These are phyloP conservation scores for Eucalyptus curtisii DNA, from an alignment of 345 rosid species.

Conservation along the genomic window DNA sequence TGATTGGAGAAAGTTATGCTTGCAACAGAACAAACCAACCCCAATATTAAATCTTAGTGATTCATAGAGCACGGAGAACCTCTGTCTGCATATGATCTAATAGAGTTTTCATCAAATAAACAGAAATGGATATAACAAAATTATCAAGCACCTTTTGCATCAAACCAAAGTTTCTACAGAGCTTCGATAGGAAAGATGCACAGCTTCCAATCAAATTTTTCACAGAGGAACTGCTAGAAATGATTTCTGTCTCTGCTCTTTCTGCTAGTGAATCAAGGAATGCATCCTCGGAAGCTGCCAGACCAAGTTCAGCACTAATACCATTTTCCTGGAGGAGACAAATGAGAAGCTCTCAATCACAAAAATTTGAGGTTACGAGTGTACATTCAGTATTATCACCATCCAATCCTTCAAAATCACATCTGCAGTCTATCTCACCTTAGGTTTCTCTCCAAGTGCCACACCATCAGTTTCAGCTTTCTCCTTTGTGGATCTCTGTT, in stretches of 20 bases:
- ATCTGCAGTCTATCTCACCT: conserved; percentile 11
- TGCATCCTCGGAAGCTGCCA: conserved; percentile 92
- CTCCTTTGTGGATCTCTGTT: conserved; percentile 58
- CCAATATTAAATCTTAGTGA: not conserved
- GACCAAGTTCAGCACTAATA: conserved; percentile 90
- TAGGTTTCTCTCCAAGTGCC: conserved; percentile 8
- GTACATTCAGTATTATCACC: not conserved
- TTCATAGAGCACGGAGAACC: not conserved
- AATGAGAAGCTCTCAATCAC: not conserved
- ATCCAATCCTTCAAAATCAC: not conserved
- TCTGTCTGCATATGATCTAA: not conserved
- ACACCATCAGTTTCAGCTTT: conserved; percentile 19
- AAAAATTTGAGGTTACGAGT: not conserved
- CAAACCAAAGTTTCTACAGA: conserved; percentile 73
- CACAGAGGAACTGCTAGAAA: conserved; percentile 46
- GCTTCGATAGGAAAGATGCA: conserved; percentile 79
- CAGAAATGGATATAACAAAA: not conserved
- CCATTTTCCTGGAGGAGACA: conserved; percentile 42
- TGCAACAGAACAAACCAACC: not conserved
- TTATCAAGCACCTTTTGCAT: conserved; percentile 61
- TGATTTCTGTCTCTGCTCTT: conserved; percentile 83
- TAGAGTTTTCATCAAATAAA: not conserved
- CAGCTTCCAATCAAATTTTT: conserved; percentile 74
- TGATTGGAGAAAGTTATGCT: not conserved
- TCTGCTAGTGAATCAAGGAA: conserved; percentile 74